A percentile compares a stretch with the other conserved stretches of the same genome.
Conservation (phyloP, 768 basidiomycete species). For the Tricholoma furcatifolium region DNA sequence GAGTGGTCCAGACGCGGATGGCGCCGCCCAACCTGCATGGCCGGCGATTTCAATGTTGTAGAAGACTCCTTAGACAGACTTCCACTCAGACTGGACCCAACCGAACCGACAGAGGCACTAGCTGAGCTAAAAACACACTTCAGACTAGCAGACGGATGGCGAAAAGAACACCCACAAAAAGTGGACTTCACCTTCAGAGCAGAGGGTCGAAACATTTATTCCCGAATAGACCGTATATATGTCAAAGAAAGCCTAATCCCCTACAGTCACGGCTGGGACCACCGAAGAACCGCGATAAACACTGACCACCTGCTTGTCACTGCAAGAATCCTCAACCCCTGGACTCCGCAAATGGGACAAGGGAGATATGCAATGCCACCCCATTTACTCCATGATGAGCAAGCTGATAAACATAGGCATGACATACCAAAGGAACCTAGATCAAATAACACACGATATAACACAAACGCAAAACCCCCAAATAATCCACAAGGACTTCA, state of each 20-base stretch:
- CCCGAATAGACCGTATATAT: constrained; percentile 9
- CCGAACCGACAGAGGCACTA: background rate
- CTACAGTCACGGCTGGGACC: constrained; percentile 5
- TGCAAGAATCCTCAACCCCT: background rate
- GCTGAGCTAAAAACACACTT: background rate
- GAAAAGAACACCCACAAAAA: background rate
- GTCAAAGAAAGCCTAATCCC: background rate
- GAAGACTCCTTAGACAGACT: constrained; percentile 36
- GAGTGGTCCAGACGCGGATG: constrained; percentile 7
- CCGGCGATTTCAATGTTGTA: too few relatives aligned
- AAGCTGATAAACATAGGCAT: background rate
- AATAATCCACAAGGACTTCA: background rate
- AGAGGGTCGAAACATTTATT: background rate
- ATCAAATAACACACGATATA: background rate
- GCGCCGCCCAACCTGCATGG: constrained; percentile 29
- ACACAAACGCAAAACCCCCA: background rate
- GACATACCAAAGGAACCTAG: background rate
- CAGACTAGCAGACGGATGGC: constrained; percentile 10
- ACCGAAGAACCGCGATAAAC: background rate
- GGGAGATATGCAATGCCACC: background rate
- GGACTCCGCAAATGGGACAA: background rate
- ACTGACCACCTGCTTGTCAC: constrained; percentile 9
- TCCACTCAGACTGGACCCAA: constrained; percentile 21
- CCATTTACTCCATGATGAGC: background rate
- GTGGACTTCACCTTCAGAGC: background rate